Evolutionary conservation across 345 rosid genomes (phyloP), one percentile per base, ranked within the genome.

Genomic region (Linum tenue): DNA sequence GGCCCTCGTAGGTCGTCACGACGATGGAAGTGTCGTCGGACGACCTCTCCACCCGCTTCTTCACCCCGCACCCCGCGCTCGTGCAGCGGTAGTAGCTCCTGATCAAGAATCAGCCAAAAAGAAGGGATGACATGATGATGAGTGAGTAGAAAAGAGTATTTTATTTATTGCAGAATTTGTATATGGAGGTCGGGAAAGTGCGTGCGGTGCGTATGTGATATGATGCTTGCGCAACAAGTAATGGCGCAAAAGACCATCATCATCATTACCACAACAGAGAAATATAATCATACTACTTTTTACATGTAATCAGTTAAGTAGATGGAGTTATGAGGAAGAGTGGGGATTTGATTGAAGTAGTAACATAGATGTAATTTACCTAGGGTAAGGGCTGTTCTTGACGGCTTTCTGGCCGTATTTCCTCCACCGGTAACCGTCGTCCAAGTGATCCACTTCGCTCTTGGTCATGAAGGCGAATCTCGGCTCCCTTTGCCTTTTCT

Each of bases 41-140:
- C 17, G 95, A 89, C 81, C 99, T 81, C 88, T 95, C 99, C 31
- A 95, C 99, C 72, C 96, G 79, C 82, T 95, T 95, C 92, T 95
- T 95, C 81, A 95, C 97, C 2, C 95, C 97, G 16, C 99, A 95
- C 44, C 85, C 95, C 1, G 83, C 82, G 37, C 69, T 91, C 39
- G 99, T 91, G 97, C 99, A 95, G 69, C 99, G 96, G 61, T 95
- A 95, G 53, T 95, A 95, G 80, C 97, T 95, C 84, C 99, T 95
- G 84, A 65, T 15, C 16, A 4, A 2, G 5, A n/a, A 31, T 37
- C 38, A 65, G 39, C 51, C n/a, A 43, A 22, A 42, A 36, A 16
- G 37, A 43, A 38, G 3, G 9, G 12, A 48, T 48, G 53, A 48
- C 10, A 43, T 2, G 1, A 43, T 43, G 6, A 43, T 43, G 6